phyloP scores from a whole-genome alignment of 2,329 filamentous ascomycete genomes.

The Aspergillus ustus region DNA sequence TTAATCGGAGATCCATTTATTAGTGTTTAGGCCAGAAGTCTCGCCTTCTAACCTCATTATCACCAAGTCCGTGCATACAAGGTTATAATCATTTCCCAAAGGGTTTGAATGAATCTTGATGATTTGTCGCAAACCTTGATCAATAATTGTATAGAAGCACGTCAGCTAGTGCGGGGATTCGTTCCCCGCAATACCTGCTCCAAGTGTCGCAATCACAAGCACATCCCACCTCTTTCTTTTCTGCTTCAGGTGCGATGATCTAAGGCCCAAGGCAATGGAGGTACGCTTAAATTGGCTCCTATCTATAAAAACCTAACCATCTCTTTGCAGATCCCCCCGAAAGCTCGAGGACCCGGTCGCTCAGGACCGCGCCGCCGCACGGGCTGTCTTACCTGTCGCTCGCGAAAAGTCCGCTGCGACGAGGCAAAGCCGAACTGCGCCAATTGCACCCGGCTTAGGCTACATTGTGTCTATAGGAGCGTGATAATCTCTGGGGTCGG shows the following conservation, averaged over 20 bases:
- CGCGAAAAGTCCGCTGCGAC: slow-evolving; percentile 43
- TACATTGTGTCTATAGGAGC: slow-evolving; percentile 37
- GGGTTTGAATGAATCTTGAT: neutral
- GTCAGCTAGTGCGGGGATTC: slow-evolving; percentile 6
- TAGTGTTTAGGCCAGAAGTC: no score
- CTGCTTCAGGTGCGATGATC: neutral
- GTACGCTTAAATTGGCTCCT: slow-evolving; percentile 6
- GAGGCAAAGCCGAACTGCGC: slow-evolving; percentile 40
- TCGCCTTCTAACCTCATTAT: neutral
- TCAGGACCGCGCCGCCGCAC: slow-evolving; percentile 42
- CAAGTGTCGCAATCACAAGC: neutral
- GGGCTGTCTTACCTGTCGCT: slow-evolving; percentile 41
- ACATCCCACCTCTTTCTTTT: neutral
- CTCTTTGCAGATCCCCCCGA: slow-evolving; percentile 9
- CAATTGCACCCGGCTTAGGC: slow-evolving; percentile 38
- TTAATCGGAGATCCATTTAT: no score
- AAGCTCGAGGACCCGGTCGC: slow-evolving; percentile 39
- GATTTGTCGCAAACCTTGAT: neutral
- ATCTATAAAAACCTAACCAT: neutral
- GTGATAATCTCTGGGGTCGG: slow-evolving; percentile 24
- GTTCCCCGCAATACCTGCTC: slow-evolving; percentile 4
- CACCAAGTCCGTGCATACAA: no score
- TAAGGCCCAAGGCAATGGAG: neutral
- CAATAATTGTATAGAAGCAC: neutral
- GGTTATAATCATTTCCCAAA: no score